Percentiles rank a stretch among this genome's conserved stretches.
Conservation (phyloP, 345 rosid genomes). For the Dipteronia dyeriana region DNA sequence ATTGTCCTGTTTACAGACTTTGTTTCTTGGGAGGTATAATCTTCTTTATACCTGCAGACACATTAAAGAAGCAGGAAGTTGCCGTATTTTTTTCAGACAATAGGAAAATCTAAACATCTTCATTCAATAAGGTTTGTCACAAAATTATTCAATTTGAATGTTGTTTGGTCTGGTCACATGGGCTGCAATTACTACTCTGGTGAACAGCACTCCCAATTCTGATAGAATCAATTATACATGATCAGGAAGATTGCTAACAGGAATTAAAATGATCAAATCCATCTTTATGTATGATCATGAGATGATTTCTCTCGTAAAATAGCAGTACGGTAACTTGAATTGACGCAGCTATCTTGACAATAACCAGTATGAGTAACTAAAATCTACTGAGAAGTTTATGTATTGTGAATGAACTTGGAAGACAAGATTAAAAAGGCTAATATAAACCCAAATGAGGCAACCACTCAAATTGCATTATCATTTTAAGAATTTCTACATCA, state of each 20-base stretch:
- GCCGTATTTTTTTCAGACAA: not conserved
- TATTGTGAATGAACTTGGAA: not conserved
- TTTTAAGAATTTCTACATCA: constrained; percentile 18
- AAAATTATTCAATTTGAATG: not conserved
- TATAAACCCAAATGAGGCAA: constrained; percentile 6
- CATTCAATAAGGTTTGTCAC: not conserved
- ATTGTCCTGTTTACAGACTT: not conserved
- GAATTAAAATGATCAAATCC: not conserved
- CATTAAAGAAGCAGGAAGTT: not conserved
- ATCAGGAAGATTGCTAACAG: not conserved
- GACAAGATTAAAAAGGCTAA: not conserved
- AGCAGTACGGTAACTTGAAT: not conserved
- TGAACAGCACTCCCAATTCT: not conserved
- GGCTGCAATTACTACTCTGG: not conserved
- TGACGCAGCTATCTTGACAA: not conserved
- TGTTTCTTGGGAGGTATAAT: not conserved
- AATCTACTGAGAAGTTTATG: not conserved
- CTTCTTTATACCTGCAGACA: not conserved
- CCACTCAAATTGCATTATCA: constrained; percentile 9
- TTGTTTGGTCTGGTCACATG: not conserved
- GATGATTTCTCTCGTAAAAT: not conserved
- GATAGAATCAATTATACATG: too few relatives aligned
- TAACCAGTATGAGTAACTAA: not conserved
- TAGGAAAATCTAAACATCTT: not conserved
- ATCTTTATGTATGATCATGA: not conserved